phyloP scores from a whole-genome alignment of 805 yeast species.

The Candida michaelii region DNA sequence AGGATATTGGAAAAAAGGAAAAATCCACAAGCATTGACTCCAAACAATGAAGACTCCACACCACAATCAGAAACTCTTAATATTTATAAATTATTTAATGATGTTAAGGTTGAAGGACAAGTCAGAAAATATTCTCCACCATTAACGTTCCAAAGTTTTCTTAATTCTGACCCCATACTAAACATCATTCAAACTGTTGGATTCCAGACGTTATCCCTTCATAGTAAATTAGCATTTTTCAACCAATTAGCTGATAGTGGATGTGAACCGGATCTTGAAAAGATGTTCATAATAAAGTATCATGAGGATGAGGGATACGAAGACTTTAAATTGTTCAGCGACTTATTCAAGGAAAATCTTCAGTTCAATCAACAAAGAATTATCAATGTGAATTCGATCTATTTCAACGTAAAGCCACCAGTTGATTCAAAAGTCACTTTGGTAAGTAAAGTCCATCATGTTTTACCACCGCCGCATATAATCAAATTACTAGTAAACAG shows the following conservation, averaged over 20 bases:
- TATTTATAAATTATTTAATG: conserved; percentile 8
- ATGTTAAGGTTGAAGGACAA: conserved; percentile 5
- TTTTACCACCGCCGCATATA: conserved; percentile 10
- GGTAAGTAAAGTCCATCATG: conserved; percentile 1
- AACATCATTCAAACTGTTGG: conserved; percentile 4
- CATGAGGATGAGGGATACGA: conserved; percentile 15
- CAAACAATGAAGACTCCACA: no score
- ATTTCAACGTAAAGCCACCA: not conserved
- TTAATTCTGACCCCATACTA: conserved; percentile 7
- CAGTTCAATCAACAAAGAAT: conserved; percentile 2
- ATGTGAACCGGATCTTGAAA: conserved; percentile 5
- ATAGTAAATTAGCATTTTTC: conserved; percentile 11
- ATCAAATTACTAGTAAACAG: conserved; percentile 5
- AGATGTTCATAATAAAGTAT: conserved; percentile 11
- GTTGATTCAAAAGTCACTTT: not conserved
- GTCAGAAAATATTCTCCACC: conserved; percentile 12
- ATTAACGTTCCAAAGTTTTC: conserved; percentile 12
- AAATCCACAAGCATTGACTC: not conserved
- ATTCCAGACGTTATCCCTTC: conserved; percentile 9
- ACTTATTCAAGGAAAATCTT: not conserved
- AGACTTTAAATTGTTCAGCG: conserved; percentile 9
- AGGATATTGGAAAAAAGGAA: not conserved
- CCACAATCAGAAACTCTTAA: not conserved
- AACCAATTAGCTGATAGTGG: conserved; percentile 13
- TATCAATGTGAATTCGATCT: not conserved